Percentiles rank a stretch among this genome's conserved stretches.
Conservation (phyloP, 2,329 filamentous ascomycete genomes). For the Atkinsonella texensis region DNA sequence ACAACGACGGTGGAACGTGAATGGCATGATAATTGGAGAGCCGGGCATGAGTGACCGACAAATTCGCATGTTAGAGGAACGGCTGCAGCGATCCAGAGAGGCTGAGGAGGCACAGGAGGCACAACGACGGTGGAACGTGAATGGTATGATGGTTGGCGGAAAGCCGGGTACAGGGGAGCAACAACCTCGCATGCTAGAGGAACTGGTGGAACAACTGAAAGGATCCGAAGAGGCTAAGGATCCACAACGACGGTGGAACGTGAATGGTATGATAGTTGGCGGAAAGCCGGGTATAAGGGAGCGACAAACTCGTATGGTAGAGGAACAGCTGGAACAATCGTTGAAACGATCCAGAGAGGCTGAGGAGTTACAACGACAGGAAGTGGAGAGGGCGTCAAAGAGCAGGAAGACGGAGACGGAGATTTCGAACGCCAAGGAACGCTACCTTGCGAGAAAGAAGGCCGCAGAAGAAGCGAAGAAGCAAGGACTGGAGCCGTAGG, state of each 20-base stretch:
- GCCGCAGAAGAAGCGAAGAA: constrained; percentile 60
- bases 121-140: constrained; percentile 25
- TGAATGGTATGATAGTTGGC: too few species aligned
- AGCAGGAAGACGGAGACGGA: constrained; percentile 67
- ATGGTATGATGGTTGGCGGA: constrained; percentile 31
- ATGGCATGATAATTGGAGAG: too few species aligned
- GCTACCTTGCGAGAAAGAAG: constrained; percentile 66
- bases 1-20: too few species aligned
- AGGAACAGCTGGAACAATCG: too few species aligned
- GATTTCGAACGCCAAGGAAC: constrained; percentile 65
- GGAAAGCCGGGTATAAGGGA: too few species aligned
- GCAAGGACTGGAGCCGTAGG: constrained; percentile 24
- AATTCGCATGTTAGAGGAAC: too few species aligned
- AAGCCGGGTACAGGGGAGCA: constrained; percentile 61
- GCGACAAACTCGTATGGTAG: too few species aligned
- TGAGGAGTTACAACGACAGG: constrained; percentile 49
- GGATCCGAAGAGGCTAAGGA: too few species aligned
- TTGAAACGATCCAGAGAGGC: constrained; percentile 34
- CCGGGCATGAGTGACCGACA: too few species aligned
- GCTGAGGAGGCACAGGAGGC: too few species aligned
- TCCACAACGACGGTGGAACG: too few species aligned
- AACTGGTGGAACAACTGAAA: constrained; percentile 68
- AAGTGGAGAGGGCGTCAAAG: constrained; percentile 56
- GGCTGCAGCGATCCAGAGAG: too few species aligned
- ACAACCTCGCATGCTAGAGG: constrained; percentile 68